phyloP scores from a whole-genome alignment of 228 moss, liverwort and hornwort species.

The Sphagnum fallax region DNA sequence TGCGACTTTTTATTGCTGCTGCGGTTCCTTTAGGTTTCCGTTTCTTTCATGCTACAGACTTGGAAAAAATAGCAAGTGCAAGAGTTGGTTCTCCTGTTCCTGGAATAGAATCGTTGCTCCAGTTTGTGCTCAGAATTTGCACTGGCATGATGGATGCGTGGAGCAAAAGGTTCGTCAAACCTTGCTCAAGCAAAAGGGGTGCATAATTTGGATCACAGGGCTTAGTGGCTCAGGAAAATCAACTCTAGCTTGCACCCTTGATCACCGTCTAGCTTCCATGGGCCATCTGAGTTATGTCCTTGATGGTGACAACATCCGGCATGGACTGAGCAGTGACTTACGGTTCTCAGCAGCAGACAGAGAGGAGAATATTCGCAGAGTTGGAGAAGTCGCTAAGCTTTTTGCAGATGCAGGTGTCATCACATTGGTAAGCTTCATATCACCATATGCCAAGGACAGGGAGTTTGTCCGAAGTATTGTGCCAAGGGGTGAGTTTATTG shows the following conservation, averaged over 20 bases:
- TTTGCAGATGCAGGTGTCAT: constrained; percentile 64
- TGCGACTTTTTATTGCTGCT: no score
- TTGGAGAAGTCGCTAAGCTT: constrained; percentile 62
- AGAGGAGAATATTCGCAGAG: constrained; percentile 66
- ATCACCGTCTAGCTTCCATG: constrained; percentile 28
- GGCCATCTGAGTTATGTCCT: constrained; percentile 35
- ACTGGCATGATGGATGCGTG: background rate
- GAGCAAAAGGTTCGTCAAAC: background rate
- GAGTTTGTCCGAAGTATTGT: constrained; percentile 47
- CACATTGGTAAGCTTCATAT: constrained; percentile 68
- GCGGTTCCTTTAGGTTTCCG: no score
- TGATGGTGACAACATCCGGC: constrained; percentile 49
- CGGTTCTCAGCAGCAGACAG: constrained; percentile 57
- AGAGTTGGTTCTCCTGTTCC: no score
- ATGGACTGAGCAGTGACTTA: constrained; percentile 45
- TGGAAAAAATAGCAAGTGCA: no score
- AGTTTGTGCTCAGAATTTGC: no score
- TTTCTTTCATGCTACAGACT: no score
- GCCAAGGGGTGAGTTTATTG: constrained; percentile 34
- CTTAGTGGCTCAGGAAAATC: constrained; percentile 57
- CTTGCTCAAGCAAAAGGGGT: constrained; percentile 4
- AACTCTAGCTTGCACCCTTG: constrained; percentile 39
- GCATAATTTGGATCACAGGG: constrained; percentile 47
- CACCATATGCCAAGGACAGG: constrained; percentile 48
- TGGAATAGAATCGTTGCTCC: no score